phyloP scores from a whole-genome alignment of 202 grass and related monocot genomes.

The Hordeum pubiflorum region DNA sequence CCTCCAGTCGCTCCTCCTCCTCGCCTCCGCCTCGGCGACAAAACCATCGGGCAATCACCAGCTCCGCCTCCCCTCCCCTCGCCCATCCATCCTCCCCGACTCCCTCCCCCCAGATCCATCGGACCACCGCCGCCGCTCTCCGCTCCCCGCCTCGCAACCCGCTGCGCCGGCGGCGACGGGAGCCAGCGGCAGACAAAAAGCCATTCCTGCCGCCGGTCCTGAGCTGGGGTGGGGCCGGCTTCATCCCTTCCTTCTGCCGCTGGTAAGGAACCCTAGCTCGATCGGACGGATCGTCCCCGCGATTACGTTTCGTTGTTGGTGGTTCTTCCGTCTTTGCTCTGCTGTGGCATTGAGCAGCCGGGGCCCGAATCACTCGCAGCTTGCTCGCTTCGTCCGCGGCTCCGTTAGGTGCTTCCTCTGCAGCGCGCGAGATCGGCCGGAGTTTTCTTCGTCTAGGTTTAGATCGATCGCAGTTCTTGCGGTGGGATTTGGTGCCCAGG shows the following conservation, averaged over 20 bases:
- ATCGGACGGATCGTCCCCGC: neutral
- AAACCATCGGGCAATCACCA: neutral
- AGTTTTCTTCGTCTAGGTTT: neutral
- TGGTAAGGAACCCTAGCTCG: slow-evolving; percentile 1
- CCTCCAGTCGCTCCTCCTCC: neutral
- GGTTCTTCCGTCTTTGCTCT: neutral
- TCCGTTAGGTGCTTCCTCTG: neutral
- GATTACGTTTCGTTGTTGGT: neutral
- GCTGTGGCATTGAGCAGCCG: neutral
- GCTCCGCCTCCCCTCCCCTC: neutral
- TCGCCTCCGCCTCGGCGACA: neutral
- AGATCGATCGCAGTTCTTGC: neutral
- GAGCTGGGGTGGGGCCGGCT: neutral
- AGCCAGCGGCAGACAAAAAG: neutral
- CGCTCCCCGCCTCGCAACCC: neutral
- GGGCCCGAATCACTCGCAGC: neutral
- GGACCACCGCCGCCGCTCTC: neutral
- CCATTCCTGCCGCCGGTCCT: neutral
- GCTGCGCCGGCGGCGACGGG: neutral
- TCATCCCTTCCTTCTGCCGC: neutral
- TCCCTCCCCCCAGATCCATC: neutral
- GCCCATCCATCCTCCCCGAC: neutral
- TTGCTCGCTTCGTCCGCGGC: neutral
- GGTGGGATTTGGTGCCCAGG: neutral
- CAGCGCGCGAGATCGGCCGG: neutral